Conservation (phyloP, 2,329 filamentous ascomycete species). For the Samsoniella hepiali region DNA sequence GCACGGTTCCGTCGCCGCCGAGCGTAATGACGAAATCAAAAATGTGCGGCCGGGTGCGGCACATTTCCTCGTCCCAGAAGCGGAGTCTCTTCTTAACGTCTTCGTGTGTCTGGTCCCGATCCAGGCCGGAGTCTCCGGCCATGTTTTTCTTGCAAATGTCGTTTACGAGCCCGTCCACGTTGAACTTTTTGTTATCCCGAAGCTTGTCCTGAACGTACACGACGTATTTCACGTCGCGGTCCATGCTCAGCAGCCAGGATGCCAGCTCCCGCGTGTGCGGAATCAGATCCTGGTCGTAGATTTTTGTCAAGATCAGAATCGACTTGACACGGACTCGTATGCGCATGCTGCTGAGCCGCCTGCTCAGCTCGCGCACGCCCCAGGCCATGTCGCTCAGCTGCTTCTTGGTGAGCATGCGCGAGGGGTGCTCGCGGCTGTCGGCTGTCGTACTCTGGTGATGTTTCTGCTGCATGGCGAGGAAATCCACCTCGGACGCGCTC, state of each 20-base stretch:
- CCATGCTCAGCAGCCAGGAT: slow-evolving; percentile 73
- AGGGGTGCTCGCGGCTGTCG: slow-evolving; percentile 29
- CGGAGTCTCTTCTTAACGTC: slow-evolving; percentile 55
- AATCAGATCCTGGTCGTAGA: slow-evolving; percentile 79
- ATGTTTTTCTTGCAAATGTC: slow-evolving; percentile 51
- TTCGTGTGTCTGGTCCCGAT: slow-evolving; percentile 34
- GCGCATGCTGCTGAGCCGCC: slow-evolving; percentile 78
- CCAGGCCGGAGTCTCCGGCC: slow-evolving; percentile 30
- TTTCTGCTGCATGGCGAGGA: slow-evolving; percentile 24
- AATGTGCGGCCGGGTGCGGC: slow-evolving; percentile 71
- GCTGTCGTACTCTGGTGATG: slow-evolving; percentile 21
- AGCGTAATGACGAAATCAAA: slow-evolving; percentile 94
- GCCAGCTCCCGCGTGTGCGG: slow-evolving; percentile 72
- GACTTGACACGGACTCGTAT: slow-evolving; percentile 77
- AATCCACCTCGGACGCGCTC: slow-evolving; percentile 40
- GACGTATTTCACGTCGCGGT: slow-evolving; percentile 65
- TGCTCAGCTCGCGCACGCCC: slow-evolving; percentile 86
- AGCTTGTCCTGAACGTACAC: slow-evolving; percentile 83
- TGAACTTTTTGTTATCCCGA: slow-evolving; percentile 67
- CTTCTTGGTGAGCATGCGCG: slow-evolving; percentile 86
- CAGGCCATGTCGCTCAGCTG: slow-evolving; percentile 96
- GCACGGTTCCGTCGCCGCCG: slow-evolving; percentile 92
- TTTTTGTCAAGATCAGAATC: slow-evolving; percentile 87
- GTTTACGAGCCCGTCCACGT: slow-evolving; percentile 64
- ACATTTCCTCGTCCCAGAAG: slow-evolving; percentile 82